Base-by-base conservation (phyloP, 306 rosid species). In the Corylus heterophylla region DNA sequence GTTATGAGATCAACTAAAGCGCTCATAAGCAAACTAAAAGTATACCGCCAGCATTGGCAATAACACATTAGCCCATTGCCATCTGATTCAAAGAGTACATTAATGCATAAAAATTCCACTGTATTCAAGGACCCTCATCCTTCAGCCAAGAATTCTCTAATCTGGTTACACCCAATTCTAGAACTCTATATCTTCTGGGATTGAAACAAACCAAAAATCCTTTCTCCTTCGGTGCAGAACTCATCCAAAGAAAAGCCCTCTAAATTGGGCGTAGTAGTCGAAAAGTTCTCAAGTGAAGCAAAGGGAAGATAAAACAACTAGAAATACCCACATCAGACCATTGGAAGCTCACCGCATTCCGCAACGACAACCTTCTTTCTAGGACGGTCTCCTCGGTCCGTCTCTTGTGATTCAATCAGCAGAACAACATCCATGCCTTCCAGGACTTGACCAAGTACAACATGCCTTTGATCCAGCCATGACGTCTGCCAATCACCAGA, bases 391-490 rank as follows among this genome's bases (percentile, higher is more conserved):
- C 97, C 98, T 12, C 98, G 84, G 82, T 95, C 98, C 1, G 98
- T 95, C 66, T 91, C 97, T 83, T 85, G 99, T 0, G 94, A 88
- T 83, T 95, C 98, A 4, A 95, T 88, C 83, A 89, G 63, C 85
- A 78, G 86, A 78, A 93, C 98, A 68, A 90, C 79, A 68, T 91
- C 97, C 86, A 92, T 77, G 79, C 97, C 98, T 89, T 95, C 99
- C 90, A 95, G 79, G 78, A 95, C 99, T 95, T 95, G 97, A 79
- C 99, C 99, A 81, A 95, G 92, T 71, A 92, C 99, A 10, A 95
- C 99, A 77, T 95, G 98, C 88, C 97, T 86, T 85, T 90, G 89
- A 76, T 95, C 97, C 83, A 95, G 82, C 98, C 98, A 95, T 8
- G 90, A 97, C 3, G 98, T 92, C 98, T 95, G 94, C 62, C 83